phyloP scores from a whole-genome alignment of 1,284 basidiomycete species.

The Ustilago nuda region DNA sequence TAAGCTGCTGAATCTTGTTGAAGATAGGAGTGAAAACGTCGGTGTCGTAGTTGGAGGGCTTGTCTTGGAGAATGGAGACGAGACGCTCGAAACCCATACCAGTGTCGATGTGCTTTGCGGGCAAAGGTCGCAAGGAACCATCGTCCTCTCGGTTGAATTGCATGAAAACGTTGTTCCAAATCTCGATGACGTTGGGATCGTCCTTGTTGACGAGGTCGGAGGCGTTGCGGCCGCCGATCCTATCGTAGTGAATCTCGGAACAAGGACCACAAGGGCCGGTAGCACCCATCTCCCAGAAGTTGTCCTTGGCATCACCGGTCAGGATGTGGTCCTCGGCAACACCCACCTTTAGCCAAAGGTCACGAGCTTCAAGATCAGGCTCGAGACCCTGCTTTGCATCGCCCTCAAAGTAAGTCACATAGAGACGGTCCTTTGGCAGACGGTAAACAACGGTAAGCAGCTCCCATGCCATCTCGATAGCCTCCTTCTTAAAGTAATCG shows the following conservation, averaged over 20 bases:
- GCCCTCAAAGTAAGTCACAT: constrained; percentile 98
- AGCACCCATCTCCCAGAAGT: constrained; percentile 99
- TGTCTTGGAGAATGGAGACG: constrained; percentile 91
- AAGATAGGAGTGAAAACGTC: constrained; percentile 95
- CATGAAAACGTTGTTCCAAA: constrained; percentile 99
- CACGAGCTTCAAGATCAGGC: constrained; percentile 83
- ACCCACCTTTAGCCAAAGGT: constrained; percentile 87
- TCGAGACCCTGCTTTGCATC: constrained; percentile 86
- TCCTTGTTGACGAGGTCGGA: constrained; percentile 91
- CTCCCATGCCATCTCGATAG: constrained; percentile 92
- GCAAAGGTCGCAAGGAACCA: constrained; percentile 82
- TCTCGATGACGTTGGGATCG: constrained; percentile 95
- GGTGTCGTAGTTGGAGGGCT: constrained; percentile 95
- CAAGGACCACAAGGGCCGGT: constrained; percentile 98
- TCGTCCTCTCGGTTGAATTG: constrained; percentile 96
- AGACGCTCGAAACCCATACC: constrained; percentile 99
- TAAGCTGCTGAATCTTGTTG: constrained; percentile 85
- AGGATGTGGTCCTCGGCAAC: constrained; percentile 89
- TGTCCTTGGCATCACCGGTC: constrained; percentile 94
- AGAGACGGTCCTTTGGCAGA: constrained; percentile 88
- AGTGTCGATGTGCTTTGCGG: constrained; percentile 95
- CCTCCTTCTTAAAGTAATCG: constrained; percentile 99
- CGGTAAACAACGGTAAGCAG: constrained; percentile 89
- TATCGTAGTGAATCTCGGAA: constrained; percentile 96
- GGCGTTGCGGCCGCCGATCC: constrained; percentile 92